Conservation (phyloP, 768 basidiomycete species). For the Rhizopogon rudus region DNA sequence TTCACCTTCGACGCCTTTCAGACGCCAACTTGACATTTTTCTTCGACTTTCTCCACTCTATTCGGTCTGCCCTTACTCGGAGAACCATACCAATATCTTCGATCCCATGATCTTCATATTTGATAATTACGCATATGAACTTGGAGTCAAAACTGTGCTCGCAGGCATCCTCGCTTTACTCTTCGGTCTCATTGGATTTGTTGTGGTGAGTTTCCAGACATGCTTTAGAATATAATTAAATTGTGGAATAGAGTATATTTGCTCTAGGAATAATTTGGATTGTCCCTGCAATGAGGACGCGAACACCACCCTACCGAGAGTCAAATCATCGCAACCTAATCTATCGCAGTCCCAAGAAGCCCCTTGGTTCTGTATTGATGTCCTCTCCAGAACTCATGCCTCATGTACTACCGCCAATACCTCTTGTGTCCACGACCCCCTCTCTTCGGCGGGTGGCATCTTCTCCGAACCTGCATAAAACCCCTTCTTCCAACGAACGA, state of each 20-base stretch:
- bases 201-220: constrained; percentile 13
- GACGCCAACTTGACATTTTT: not conserved
- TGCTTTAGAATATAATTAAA: too few relatives aligned
- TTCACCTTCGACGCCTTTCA: constrained; percentile 1
- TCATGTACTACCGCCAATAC: not conserved
- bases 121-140: constrained; percentile 1
- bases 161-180: constrained; percentile 19
- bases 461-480: constrained; percentile 3
- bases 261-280: constrained; percentile 19
- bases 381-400: constrained; percentile 1
- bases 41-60: not conserved
- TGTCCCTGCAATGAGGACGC: constrained; percentile 12
- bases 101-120: constrained; percentile 6
- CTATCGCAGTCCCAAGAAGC: constrained; percentile 1
- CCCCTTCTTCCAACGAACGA: not conserved
- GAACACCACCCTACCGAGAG: constrained; percentile 14
- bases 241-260: constrained; percentile 17
- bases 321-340: constrained; percentile 7
- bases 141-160: constrained; percentile 8
- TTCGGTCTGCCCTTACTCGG: not conserved
- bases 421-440: not conserved
- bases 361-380: not conserved
- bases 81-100: not conserved
- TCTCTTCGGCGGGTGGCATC: constrained; percentile 6
- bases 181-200: constrained; percentile 18